Percentiles rank a stretch among this genome's conserved stretches.
Evolutionary conservation across 2,329 filamentous ascomycete genomes (phyloP).

Genomic region (Aspergillus sclerotialis): DNA sequence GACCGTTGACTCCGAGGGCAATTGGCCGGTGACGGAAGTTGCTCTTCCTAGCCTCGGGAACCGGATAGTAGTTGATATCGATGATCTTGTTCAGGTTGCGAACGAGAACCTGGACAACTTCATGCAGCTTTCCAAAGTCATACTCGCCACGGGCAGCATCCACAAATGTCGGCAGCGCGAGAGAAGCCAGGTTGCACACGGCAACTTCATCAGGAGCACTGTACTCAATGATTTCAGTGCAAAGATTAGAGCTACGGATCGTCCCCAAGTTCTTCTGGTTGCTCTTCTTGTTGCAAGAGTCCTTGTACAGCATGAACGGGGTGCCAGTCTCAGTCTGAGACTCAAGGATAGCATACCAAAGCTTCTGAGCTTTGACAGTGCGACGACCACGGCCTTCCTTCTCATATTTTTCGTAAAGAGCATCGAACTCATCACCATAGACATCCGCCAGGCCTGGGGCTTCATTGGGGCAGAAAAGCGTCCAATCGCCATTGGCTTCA

Average conservation of each 20-base stretch:
- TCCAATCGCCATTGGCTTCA: conserved; percentile 94
- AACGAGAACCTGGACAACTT: conserved; percentile 85
- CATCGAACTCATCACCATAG: conserved; percentile 96
- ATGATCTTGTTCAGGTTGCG: conserved; percentile 98
- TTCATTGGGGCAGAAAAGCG: conserved; percentile 96
- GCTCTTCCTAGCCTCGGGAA: conserved; percentile 84
- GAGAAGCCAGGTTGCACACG: conserved; percentile 93
- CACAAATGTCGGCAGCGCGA: conserved; percentile 85
- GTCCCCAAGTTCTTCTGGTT: conserved; percentile 99
- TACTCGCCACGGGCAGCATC: conserved; percentile 79
- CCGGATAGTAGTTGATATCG: conserved; percentile 97
- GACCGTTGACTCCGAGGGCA: conserved; percentile 92
- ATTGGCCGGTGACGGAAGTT: conserved; percentile 97
- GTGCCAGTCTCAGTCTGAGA: conserved; percentile 98
- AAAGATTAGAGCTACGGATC: conserved; percentile 96
- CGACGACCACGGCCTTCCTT: conserved; percentile 76
- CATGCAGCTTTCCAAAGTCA: conserved; percentile 94
- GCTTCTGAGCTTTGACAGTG: conserved; percentile 94
- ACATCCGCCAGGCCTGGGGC: conserved; percentile 91
- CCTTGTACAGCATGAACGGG: conserved; percentile 99
- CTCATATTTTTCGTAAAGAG: conserved; percentile 86
- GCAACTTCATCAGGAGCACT: conserved; percentile 95
- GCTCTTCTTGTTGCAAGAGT: conserved; percentile 96
- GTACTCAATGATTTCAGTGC: conserved; percentile 98
- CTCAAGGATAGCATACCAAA: conserved; percentile 98